Evolutionary conservation across 148 eudicot genomes (phyloP), one percentile per base, ranked within the genome.

Genomic region (Chenopodium quinoa): DNA sequence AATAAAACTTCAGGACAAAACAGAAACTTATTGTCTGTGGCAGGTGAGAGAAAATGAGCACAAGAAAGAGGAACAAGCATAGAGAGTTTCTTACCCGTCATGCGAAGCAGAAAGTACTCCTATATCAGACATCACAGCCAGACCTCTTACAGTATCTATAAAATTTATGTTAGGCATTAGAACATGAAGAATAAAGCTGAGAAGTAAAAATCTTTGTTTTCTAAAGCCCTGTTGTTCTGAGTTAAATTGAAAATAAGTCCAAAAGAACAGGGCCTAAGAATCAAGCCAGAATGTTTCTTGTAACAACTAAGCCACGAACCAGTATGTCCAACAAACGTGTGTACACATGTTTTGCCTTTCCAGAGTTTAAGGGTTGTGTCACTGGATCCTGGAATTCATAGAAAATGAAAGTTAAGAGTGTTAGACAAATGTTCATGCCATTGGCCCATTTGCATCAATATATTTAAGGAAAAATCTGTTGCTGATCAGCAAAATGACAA

Each of bases 21-120:
- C 73, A 82, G 44, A 71, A 77, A 29, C 14, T 71, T 19, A 3
- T 71, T 32, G 46, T 27, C 76, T 78, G 6, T 52, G 62, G 7
- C 60, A 46, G 23, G 34, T 20, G 20, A 65, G 65, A 29, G 23
- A 19, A 32, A 47, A n/a, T 20, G 32, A 50, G 48, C 14, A 52
- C 27, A 19, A 8, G 9, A 52, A 14, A 25, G 25, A 34, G 69
- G 50, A 63, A 66, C 32, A 73, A 73, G 32, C 31, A 47, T 22
- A 68, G 13, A 84, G 17, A 86, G 60, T 29, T 76, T 63, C 83
- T 86, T 87, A 96, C 99, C 98, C 97, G 83, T 96, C 99, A 88
- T 96, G 99, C 34, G 99, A 96, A 70, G 99, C 95, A 80, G 99
- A 96, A 79, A 96, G 88, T 83, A 96, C 76, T 86, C 98, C 98